phyloP scores from a whole-genome alignment of 2,329 filamentous ascomycete genomes.

The Nemania sp. region DNA sequence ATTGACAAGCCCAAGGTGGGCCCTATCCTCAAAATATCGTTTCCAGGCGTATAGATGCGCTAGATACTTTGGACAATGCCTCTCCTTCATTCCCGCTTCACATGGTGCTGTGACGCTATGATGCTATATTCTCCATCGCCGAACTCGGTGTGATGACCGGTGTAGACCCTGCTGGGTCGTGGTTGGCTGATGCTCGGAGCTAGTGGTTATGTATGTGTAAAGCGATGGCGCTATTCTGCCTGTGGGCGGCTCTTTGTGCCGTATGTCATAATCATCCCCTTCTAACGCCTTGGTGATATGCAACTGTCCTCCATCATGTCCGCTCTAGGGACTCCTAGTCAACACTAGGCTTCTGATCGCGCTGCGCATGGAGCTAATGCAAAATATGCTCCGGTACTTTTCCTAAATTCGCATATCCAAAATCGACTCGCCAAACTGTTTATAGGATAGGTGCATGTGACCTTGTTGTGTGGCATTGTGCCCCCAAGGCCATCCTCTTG shows the following conservation, averaged over 20 bases:
- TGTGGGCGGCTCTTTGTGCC: slow-evolving; percentile 21
- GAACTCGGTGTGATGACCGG: neutral
- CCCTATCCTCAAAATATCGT: neutral
- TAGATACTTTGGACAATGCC: neutral
- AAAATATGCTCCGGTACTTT: slow-evolving; percentile 29
- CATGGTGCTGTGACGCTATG: slow-evolving; percentile 3
- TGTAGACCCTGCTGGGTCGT: slow-evolving; percentile 3
- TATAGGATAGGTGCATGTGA: neutral
- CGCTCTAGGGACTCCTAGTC: slow-evolving; percentile 7
- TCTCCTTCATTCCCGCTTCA: slow-evolving; percentile 3
- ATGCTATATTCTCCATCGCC: neutral
- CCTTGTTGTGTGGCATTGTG: slow-evolving; percentile 5
- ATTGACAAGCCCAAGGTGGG: neutral
- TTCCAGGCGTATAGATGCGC: slow-evolving; percentile 10
- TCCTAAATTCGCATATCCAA: slow-evolving; percentile 20
- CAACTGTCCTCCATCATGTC: slow-evolving; percentile 22
- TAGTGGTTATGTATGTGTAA: slow-evolving; percentile 14
- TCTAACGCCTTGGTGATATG: slow-evolving; percentile 36
- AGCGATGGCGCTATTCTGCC: slow-evolving; percentile 10
- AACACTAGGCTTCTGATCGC: slow-evolving; percentile 3
- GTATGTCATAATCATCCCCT: slow-evolving; percentile 23
- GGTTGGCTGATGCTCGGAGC: slow-evolving; percentile 5
- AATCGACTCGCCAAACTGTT: neutral
- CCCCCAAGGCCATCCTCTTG: neutral
- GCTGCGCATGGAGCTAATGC: slow-evolving; percentile 24